Evolutionary conservation across 257 asterid species (phyloP).

Genomic region (Echium plantagineum): DNA sequence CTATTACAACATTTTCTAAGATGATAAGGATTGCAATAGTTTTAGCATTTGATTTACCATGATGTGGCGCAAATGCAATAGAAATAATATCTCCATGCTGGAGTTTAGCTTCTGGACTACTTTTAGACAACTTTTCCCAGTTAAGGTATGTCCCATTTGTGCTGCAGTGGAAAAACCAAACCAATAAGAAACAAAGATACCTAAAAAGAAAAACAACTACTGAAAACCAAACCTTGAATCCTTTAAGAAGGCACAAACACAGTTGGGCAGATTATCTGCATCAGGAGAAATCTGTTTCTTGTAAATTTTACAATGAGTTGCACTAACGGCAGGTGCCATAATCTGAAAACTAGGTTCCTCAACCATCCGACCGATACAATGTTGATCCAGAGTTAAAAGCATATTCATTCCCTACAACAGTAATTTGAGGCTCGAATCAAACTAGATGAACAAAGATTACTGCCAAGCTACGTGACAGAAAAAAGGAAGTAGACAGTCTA

Average conservation of each 20-base stretch:
- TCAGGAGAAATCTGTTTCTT: conserved; percentile 36
- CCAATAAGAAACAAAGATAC: conserved; percentile 21
- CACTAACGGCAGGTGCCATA: conserved; percentile 70
- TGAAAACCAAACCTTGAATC: conserved; percentile 58
- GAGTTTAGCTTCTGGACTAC: conserved; percentile 56
- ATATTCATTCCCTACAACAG: conserved; percentile 62
- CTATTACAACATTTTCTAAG: background rate
- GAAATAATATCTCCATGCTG: conserved; percentile 91
- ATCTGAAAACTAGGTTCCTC: conserved; percentile 68
- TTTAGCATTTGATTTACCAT: conserved; percentile 44
- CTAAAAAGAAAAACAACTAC: conserved; percentile 10
- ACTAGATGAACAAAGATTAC: background rate
- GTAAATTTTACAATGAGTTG: conserved; percentile 73
- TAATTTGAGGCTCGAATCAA: background rate
- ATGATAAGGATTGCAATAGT: background rate
- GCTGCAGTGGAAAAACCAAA: conserved; percentile 35
- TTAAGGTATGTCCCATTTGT: conserved; percentile 92
- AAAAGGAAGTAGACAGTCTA: no score
- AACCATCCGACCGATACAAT: conserved; percentile 79
- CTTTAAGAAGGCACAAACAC: conserved; percentile 53
- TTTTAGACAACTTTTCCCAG: conserved; percentile 68
- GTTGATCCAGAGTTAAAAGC: conserved; percentile 65
- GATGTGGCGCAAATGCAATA: conserved; percentile 69
- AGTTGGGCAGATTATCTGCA: conserved; percentile 27
- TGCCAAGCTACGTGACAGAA: no score